A percentile compares a stretch with the other conserved stretches of the same genome.
Evolutionary conservation across 2,329 filamentous ascomycete species (phyloP).

Genomic region (Bertia moriformis): DNA sequence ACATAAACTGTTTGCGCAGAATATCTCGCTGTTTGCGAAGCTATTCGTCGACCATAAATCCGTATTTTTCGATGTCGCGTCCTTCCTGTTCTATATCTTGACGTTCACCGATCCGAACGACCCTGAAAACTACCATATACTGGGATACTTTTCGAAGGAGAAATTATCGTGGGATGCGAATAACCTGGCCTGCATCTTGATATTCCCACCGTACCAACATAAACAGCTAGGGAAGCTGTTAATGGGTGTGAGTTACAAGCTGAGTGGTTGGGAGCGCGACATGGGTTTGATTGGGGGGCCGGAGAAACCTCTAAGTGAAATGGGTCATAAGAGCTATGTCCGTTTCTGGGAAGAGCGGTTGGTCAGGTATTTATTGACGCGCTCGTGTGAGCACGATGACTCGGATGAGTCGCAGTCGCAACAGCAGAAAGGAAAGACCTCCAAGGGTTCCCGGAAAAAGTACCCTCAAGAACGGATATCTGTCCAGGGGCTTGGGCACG

Average conservation of each 20-base stretch:
- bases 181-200: slow-evolving; percentile 52
- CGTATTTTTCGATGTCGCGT: slow-evolving; percentile 55
- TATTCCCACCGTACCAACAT: slow-evolving; percentile 53
- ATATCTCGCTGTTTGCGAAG: slow-evolving; percentile 51
- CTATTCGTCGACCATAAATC: slow-evolving; percentile 55
- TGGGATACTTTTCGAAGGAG: slow-evolving; percentile 56
- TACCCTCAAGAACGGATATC: slow-evolving; percentile 23
- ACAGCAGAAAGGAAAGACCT: background rate
- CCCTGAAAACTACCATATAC: slow-evolving; percentile 23
- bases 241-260: slow-evolving; percentile 50
- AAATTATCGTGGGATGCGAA: slow-evolving; percentile 59
- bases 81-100: slow-evolving; percentile 54
- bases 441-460: background rate
- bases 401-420: background rate
- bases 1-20: slow-evolving; percentile 49
- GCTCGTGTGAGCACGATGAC: slow-evolving; percentile 10
- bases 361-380: slow-evolving; percentile 33
- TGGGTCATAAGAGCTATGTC: slow-evolving; percentile 42
- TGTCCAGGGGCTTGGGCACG: slow-evolving; percentile 37
- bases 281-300: slow-evolving; percentile 43
- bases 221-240: slow-evolving; percentile 47
- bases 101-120: slow-evolving; percentile 28
- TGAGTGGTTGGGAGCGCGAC: slow-evolving; percentile 39
- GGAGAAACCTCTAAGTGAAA: slow-evolving; percentile 46
- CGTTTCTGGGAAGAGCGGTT: slow-evolving; percentile 49